phyloP scores from a whole-genome alignment of 2,329 filamentous ascomycete species.

The Pseudogymnoascus sp. region DNA sequence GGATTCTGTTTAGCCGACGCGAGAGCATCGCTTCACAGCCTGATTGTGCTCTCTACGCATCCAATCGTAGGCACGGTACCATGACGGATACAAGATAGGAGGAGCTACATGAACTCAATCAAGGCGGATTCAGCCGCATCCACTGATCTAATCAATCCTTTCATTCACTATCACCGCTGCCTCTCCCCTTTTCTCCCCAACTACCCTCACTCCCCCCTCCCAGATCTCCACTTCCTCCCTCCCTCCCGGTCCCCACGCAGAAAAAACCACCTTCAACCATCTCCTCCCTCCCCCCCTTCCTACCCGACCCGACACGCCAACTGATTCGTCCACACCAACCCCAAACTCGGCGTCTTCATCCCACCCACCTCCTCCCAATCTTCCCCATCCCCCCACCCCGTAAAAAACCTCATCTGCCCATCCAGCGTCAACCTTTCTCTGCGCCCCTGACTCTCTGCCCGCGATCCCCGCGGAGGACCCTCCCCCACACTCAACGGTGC shows the following conservation, averaged over 20 bases:
- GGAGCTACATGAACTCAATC: background rate
- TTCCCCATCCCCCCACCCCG: conserved; percentile 79
- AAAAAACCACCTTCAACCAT: conserved; percentile 92
- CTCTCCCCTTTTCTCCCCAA: conserved; percentile 15
- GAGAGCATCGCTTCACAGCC: background rate
- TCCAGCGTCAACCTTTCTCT: conserved; percentile 57
- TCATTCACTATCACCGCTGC: background rate
- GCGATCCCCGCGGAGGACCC: conserved; percentile 26
- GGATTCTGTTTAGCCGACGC: background rate
- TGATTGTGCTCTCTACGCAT: background rate
- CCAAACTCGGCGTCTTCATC: conserved; percentile 79
- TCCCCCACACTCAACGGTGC: conserved; percentile 15
- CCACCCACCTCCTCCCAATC: conserved; percentile 32
- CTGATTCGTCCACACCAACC: conserved; percentile 87
- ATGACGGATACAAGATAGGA: background rate
- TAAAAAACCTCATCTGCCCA: conserved; percentile 92
- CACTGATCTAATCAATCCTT: background rate
- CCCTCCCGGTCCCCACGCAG: conserved; percentile 57
- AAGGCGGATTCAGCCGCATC: background rate
- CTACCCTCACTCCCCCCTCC: conserved; percentile 51
- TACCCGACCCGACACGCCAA: conserved; percentile 73
- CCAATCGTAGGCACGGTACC: background rate
- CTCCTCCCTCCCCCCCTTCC: conserved; percentile 57
- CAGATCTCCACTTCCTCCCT: conserved; percentile 71
- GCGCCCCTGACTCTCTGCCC: conserved; percentile 30